Evolutionary conservation across 2,329 filamentous ascomycete species (phyloP), one percentile per base, ranked within the genome.

Genomic region (Xylaria sp.): DNA sequence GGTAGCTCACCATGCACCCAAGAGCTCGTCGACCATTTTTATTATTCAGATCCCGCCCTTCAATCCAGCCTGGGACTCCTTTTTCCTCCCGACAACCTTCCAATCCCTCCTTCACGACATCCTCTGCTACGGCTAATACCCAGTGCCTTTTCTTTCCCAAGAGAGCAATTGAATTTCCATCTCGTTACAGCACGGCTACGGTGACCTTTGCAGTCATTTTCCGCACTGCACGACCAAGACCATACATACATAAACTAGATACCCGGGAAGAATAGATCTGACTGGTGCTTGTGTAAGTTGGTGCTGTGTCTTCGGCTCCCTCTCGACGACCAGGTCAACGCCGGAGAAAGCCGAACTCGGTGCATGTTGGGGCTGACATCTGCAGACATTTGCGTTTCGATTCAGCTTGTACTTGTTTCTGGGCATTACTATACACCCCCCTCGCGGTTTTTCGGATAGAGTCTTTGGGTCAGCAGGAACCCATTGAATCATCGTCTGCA

Each of bases 271-370:
- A 43, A 69, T 69, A 69, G 69, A 69, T 53, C 63, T 65, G 36
- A 61, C 63, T 59, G 60, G 63, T 62, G 48, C 67, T 64, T 70
- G 60, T 70, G 69, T 70, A 69, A 69, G 69, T 70, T 46, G 57
- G 43, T 63, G 57, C 43, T 5, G 50, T 56, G 30, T 23, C 20
- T 59, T 30, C 23, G 41, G 32, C 23, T 41, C 53, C 23, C 41
- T 57, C 48, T 41, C 1, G 36, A 34, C 43, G 28, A 53, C 46
- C 13, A 58, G 36, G 15, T 32, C 34, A 36, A 53, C 7, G 28
- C 43, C 5, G 56, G 39, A 60, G 20, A 9, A 45, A 15, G 12
- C 34, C 20, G 43, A 36, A 50, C 48, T 25, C 30, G 36, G 5
- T 64, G 30, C 32, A 39, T 43, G 34, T 10, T 48, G 36, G 36